phyloP scores from a whole-genome alignment of 2,329 filamentous ascomycete genomes.

The Colletotrichum lindemuthianum region DNA sequence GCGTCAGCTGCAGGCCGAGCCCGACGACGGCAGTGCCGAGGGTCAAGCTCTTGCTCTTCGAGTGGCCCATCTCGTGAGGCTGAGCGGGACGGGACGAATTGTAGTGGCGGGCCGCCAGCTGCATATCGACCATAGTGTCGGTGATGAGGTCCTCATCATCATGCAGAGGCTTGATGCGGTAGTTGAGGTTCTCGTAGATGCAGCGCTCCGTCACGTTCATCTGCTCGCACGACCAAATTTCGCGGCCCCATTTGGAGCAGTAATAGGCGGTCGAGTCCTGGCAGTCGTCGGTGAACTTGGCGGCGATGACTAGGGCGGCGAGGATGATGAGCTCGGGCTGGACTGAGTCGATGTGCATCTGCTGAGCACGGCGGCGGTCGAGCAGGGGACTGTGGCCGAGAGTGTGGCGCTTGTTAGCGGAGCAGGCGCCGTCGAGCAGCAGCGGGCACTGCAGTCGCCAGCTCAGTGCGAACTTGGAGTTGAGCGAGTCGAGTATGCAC shows the following conservation, averaged over 20 bases:
- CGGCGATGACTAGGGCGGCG: constrained; percentile 70
- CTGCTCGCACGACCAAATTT: constrained; percentile 68
- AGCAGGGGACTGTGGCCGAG: constrained; percentile 52
- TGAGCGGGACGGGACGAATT: constrained; percentile 37
- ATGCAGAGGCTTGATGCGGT: constrained; percentile 70
- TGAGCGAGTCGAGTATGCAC: constrained; percentile 73
- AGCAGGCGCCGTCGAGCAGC: constrained; percentile 38
- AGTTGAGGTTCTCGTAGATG: constrained; percentile 72
- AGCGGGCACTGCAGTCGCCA: constrained; percentile 71
- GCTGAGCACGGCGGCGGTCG: constrained; percentile 41
- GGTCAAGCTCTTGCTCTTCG: constrained; percentile 52
- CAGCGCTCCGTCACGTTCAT: constrained; percentile 72
- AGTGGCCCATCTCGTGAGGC: constrained; percentile 36
- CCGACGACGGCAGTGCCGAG: constrained; percentile 51
- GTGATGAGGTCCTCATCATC: constrained; percentile 65
- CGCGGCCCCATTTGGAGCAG: constrained; percentile 62
- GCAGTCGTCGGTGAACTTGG: constrained; percentile 72
- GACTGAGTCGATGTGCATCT: constrained; percentile 69
- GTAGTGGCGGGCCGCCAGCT: constrained; percentile 60
- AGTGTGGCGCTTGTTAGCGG: constrained; percentile 58
- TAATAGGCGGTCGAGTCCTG: constrained; percentile 65
- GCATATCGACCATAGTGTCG: constrained; percentile 72
- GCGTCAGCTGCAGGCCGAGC: constrained; percentile 53
- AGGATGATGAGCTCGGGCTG: constrained; percentile 71
- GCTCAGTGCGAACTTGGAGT: constrained; percentile 68